Evolutionary conservation across 345 rosid genomes (phyloP).

Genomic region (Citrus medica): DNA sequence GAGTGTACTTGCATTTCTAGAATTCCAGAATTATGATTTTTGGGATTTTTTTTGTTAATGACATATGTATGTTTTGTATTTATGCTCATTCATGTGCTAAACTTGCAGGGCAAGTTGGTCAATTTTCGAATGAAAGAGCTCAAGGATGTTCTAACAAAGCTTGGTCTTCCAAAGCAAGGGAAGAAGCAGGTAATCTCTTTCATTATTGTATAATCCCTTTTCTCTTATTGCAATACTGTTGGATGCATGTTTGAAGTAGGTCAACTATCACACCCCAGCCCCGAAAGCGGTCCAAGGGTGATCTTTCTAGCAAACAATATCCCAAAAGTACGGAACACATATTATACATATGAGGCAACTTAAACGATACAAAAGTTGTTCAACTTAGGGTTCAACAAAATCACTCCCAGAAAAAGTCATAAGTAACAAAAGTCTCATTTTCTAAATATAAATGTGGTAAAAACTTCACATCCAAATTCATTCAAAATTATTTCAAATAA

Average conservation of each 20-base stretch:
- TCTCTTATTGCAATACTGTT: background rate
- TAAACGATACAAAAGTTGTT: too few species aligned
- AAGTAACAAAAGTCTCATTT: too few species aligned
- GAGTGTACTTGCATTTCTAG: background rate
- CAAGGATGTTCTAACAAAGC: conserved; percentile 32
- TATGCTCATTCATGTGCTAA: background rate
- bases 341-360: too few species aligned
- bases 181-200: conserved; percentile 33
- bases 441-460: too few species aligned
- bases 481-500: too few species aligned
- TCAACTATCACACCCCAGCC: too few species aligned
- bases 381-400: too few species aligned
- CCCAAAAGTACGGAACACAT: too few species aligned
- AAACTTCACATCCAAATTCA: too few species aligned
- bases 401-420: too few species aligned
- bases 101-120: conserved; percentile 30
- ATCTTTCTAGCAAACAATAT: too few species aligned
- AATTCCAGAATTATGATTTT: background rate
- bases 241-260: background rate
- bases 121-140: conserved; percentile 39
- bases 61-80: background rate
- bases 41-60: background rate
- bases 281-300: too few species aligned
- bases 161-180: conserved; percentile 39
- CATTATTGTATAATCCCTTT: background rate